Percentiles rank a stretch among this genome's conserved stretches.
These are phyloP conservation scores for Saturnispora hagleri DNA, from an alignment of 805 yeast species.

Conservation along the genomic window DNA sequence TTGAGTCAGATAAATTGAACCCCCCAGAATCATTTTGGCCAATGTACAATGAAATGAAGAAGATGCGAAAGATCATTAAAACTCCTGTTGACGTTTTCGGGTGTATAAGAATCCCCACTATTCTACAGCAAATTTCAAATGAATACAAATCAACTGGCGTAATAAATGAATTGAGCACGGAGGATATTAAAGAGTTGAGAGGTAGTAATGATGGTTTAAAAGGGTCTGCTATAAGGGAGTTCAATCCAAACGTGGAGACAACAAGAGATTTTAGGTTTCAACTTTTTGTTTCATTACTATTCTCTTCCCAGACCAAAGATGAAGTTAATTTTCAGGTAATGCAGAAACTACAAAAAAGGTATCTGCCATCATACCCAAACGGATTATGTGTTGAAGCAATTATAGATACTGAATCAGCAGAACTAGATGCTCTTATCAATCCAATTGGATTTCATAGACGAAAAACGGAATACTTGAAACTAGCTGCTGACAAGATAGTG, in stretches of 20 bases:
- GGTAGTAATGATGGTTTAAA: neutral
- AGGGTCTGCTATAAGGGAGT: constrained; percentile 3
- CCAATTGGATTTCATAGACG: constrained; percentile 84
- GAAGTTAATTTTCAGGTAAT: constrained; percentile 74
- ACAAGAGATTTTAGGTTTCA: constrained; percentile 49
- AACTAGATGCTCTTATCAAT: constrained; percentile 55
- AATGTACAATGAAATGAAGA: constrained; percentile 50
- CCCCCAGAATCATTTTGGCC: constrained; percentile 36
- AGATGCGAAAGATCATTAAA: constrained; percentile 54
- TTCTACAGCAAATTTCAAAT: constrained; percentile 29
- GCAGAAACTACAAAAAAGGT: constrained; percentile 46
- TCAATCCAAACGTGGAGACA: constrained; percentile 12
- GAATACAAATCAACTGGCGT: constrained; percentile 5
- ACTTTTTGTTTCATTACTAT: constrained; percentile 69
- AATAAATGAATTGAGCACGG: constrained; percentile 2
- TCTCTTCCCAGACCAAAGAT: constrained; percentile 88
- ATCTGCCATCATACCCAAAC: constrained; percentile 29
- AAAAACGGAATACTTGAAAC: constrained; percentile 63
- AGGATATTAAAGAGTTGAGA: constrained; percentile 3
- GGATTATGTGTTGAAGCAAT: constrained; percentile 56
- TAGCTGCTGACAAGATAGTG: constrained; percentile 44
- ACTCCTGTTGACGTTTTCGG: constrained; percentile 91
- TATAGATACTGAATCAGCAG: constrained; percentile 38
- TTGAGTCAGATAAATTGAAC: constrained; percentile 1
- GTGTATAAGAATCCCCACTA: constrained; percentile 52